A percentile compares a stretch with the other conserved stretches of the same genome.
These are phyloP conservation scores for Myriosclerotinia scirpicola DNA, from an alignment of 2,329 filamentous ascomycete species.

Conservation along the genomic window DNA sequence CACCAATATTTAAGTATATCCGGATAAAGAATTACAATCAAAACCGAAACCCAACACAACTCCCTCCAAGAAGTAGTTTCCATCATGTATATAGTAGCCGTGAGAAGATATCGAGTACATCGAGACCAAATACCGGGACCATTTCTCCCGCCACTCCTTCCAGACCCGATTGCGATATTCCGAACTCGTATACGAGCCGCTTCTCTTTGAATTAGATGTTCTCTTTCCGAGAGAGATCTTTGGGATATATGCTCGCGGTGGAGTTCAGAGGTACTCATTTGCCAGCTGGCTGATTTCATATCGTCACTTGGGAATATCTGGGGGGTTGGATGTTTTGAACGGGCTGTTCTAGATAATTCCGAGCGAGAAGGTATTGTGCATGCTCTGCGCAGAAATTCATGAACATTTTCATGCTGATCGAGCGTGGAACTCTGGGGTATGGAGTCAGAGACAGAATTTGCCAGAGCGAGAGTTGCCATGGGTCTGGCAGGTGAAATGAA, in stretches of 20 bases:
- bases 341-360: not conserved
- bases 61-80: not conserved
- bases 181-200: not conserved
- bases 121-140: not conserved
- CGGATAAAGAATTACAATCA: not conserved
- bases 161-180: not conserved
- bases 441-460: no score
- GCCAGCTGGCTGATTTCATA: not conserved
- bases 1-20: not conserved
- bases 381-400: no score
- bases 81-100: fast-evolving
- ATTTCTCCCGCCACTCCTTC: fast-evolving
- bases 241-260: not conserved
- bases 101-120: no score
- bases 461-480: not conserved
- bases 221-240: not conserved
- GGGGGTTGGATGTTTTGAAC: not conserved
- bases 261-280: not conserved
- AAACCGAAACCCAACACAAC: not conserved
- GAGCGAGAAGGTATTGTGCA: no score
- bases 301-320: not conserved
- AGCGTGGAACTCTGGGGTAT: not conserved
- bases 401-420: not conserved
- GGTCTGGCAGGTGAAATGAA: not conserved
- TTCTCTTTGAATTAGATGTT: not conserved